Evolutionary conservation across 495 filamentous ascomycete species (phyloP).

Genomic region (Xylaria nigripes): DNA sequence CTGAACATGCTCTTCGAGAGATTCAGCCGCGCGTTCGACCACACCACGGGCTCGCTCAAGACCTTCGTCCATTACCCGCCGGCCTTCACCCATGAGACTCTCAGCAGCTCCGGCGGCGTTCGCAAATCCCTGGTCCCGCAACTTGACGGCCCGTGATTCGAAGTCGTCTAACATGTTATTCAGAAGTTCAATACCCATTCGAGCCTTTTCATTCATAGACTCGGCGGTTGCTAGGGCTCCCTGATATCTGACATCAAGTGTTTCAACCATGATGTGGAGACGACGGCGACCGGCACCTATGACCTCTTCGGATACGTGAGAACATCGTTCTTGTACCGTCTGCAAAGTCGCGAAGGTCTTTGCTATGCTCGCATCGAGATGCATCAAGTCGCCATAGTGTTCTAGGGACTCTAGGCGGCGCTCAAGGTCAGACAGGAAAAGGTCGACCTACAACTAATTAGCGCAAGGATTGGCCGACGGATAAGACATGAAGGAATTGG

Average conservation of each 20-base stretch:
- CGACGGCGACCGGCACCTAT: slow-evolving; percentile 79
- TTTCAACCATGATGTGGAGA: slow-evolving; percentile 85
- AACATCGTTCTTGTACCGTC: slow-evolving; percentile 80
- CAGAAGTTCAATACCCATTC: slow-evolving; percentile 76
- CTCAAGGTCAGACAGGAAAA: slow-evolving; percentile 83
- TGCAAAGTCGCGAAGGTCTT: slow-evolving; percentile 78
- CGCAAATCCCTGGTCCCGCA: slow-evolving; percentile 49
- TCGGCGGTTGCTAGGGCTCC: slow-evolving; percentile 78
- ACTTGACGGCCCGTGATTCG: slow-evolving; percentile 66
- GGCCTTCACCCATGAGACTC: slow-evolving; percentile 59
- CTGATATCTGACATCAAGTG: slow-evolving; percentile 83
- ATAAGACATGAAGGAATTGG: too few species aligned
- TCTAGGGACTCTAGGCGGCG: slow-evolving; percentile 82
- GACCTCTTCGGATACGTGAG: slow-evolving; percentile 81
- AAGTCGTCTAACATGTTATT: slow-evolving; percentile 76
- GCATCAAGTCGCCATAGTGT: slow-evolving; percentile 66
- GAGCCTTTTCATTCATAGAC: slow-evolving; percentile 84
- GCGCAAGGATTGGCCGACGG: neutral
- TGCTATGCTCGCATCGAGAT: slow-evolving; percentile 71
- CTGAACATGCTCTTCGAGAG: slow-evolving; percentile 71
- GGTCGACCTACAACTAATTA: slow-evolving; percentile 59
- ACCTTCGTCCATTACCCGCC: slow-evolving; percentile 64
- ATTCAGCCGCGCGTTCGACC: slow-evolving; percentile 72
- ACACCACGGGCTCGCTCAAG: slow-evolving; percentile 68
- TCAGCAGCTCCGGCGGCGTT: slow-evolving; percentile 52